Percentiles rank a stretch among this genome's conserved stretches.
Evolutionary conservation across 768 basidiomycete genomes (phyloP).

Genomic region (Clitopilus hobsonii): DNA sequence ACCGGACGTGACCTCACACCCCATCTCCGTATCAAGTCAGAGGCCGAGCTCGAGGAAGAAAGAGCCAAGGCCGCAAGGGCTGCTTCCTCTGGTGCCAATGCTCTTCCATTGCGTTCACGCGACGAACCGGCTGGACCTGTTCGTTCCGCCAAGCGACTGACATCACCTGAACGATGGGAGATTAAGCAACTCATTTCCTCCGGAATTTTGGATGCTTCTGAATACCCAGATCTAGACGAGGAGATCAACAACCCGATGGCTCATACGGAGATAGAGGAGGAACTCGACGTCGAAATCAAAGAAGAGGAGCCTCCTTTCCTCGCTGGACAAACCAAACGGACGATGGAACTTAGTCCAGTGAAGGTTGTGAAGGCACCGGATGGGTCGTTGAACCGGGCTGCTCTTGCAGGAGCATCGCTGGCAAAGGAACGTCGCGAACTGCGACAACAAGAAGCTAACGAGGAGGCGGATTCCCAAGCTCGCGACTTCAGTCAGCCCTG

Average conservation of each 20-base stretch:
- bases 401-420: slow-evolving; percentile 86
- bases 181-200: slow-evolving; percentile 98
- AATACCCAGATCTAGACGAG: slow-evolving; percentile 91
- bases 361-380: slow-evolving; percentile 99
- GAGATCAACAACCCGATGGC: slow-evolving; percentile 73
- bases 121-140: slow-evolving; percentile 41
- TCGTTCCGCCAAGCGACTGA: slow-evolving; percentile 83
- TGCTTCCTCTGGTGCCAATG: slow-evolving; percentile 80
- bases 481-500: slow-evolving; percentile 95
- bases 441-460: slow-evolving; percentile 91
- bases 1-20: slow-evolving; percentile 91
- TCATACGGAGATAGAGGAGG: slow-evolving; percentile 89
- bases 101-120: slow-evolving; percentile 67
- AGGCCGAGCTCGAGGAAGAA: slow-evolving; percentile 90
- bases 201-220: slow-evolving; percentile 85
- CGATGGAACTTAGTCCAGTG: slow-evolving; percentile 92
- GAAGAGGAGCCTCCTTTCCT: slow-evolving; percentile 97
- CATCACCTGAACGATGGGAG: slow-evolving; percentile 98
- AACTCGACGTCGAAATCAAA: slow-evolving; percentile 93
- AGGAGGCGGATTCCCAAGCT: slow-evolving; percentile 89
- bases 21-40: slow-evolving; percentile 90
- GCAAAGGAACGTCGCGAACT: slow-evolving; percentile 95
- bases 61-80: slow-evolving; percentile 51
- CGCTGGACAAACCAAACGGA: slow-evolving; percentile 93
- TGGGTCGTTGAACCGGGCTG: slow-evolving; percentile 93